Conservation (phyloP, 2,329 filamentous ascomycete genomes). For the Escovopsis sp. region DNA sequence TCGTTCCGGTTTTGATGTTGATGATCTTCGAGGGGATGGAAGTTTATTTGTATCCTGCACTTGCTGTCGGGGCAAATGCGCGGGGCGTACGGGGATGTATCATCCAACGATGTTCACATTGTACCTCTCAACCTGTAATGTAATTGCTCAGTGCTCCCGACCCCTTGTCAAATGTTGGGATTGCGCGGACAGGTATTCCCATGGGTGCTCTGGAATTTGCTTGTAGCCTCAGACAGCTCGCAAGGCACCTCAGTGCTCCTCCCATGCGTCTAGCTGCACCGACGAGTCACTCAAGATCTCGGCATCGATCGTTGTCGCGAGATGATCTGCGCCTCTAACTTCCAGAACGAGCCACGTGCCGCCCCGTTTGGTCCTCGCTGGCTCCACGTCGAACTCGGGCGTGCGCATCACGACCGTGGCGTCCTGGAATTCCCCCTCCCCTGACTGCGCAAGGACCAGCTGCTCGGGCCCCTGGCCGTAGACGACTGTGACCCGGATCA, state of each 20-base stretch:
- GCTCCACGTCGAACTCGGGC: conserved; percentile 58
- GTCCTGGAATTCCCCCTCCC: conserved; percentile 63
- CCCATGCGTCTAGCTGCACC: conserved; percentile 28
- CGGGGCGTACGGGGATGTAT: too few relatives aligned
- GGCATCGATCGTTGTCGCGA: conserved; percentile 30
- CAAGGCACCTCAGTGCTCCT: conserved; percentile 8
- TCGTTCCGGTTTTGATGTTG: too few relatives aligned
- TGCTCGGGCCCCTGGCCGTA: conserved; percentile 56
- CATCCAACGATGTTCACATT: too few relatives aligned
- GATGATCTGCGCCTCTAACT: conserved; percentile 44
- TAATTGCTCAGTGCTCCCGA: too few relatives aligned
- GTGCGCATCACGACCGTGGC: conserved; percentile 50
- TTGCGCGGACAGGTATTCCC: too few relatives aligned
- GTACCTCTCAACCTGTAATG: too few relatives aligned
- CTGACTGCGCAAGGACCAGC: conserved; percentile 46
- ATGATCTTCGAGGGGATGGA: too few relatives aligned
- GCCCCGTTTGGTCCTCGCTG: conserved; percentile 36
- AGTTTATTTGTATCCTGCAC: too few relatives aligned
- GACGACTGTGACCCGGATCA: conserved; percentile 57
- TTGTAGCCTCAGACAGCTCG: too few relatives aligned
- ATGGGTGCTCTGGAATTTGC: too few relatives aligned
- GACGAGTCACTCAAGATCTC: conserved; percentile 36
- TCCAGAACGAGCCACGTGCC: conserved; percentile 73
- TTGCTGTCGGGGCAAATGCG: too few relatives aligned
- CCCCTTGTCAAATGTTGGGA: too few relatives aligned